These are phyloP conservation scores for Ricinus communis DNA, from an alignment of 345 rosid genomes.

Conservation along the genomic window DNA sequence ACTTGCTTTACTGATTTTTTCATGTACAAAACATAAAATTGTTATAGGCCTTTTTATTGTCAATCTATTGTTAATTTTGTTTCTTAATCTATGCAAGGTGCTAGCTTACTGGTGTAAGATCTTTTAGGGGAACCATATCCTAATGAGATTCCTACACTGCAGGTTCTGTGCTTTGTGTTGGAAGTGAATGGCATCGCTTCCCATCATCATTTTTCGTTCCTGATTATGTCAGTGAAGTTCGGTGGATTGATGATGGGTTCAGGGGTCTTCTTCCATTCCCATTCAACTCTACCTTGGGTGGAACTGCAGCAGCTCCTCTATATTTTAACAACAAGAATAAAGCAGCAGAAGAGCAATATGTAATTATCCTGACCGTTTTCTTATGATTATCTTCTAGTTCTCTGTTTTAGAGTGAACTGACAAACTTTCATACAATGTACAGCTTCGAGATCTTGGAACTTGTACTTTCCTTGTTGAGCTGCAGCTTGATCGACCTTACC, in stretches of 20 bases:
- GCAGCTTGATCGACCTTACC: conserved; percentile 74
- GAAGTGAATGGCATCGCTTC: conserved; percentile 98
- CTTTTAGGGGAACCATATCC: not conserved
- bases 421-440: conserved; percentile 18
- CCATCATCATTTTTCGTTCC: conserved; percentile 95
- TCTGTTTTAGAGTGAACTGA: not conserved
- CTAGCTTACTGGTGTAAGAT: not conserved
- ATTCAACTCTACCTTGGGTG: conserved; percentile 78
- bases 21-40: not conserved
- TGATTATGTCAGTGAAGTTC: conserved; percentile 57
- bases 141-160: conserved; percentile 17
- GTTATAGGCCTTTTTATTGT: not conserved
- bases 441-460: conserved; percentile 62
- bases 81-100: not conserved
- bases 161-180: conserved; percentile 93
- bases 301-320: conserved; percentile 87
- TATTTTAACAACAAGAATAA: conserved; percentile 86
- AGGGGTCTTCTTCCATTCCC: conserved; percentile 92
- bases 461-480: conserved; percentile 91
- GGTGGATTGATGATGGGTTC: conserved; percentile 97
- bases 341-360: conserved; percentile 83
- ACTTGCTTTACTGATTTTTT: not conserved
- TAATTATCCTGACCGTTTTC: conserved; percentile 30
- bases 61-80: not conserved
- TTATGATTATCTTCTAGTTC: not conserved